Conservation (phyloP, 495 filamentous ascomycete species). For the Podospora conica region DNA sequence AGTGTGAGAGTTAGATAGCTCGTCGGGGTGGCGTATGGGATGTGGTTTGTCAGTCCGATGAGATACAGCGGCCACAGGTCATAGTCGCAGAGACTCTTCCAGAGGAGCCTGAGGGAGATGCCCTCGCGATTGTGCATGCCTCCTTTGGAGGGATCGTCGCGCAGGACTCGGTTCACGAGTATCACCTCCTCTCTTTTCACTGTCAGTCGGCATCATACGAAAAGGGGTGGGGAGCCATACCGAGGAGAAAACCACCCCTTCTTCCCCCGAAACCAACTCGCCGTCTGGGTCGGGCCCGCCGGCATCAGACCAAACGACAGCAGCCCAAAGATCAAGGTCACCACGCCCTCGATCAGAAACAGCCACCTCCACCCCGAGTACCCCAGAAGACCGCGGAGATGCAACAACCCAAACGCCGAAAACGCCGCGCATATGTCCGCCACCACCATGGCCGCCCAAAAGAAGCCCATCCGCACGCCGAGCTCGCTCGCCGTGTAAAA, state of each 20-base stretch:
- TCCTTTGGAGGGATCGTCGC: conserved; percentile 51
- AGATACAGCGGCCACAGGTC: conserved; percentile 69
- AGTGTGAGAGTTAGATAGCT: conserved; percentile 60
- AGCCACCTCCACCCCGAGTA: conserved; percentile 56
- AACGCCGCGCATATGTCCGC: conserved; percentile 46
- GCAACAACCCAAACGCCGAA: conserved; percentile 44
- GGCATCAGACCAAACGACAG: conserved; percentile 49
- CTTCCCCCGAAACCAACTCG: conserved; percentile 39
- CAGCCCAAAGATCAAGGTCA: conserved; percentile 45
- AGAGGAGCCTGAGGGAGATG: conserved; percentile 51
- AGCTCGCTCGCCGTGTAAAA: conserved; percentile 50
- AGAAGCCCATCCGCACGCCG: conserved; percentile 39
- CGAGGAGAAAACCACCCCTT: conserved; percentile 47
- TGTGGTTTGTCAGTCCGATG: conserved; percentile 53
- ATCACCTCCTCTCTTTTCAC: conserved; percentile 41
- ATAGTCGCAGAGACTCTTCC: conserved; percentile 56
- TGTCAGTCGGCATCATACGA: conserved; percentile 7
- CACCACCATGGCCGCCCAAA: conserved; percentile 48
- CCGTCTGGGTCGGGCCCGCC: conserved; percentile 46
- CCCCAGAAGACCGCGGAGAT: conserved; percentile 43
- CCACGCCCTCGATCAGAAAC: conserved; percentile 45
- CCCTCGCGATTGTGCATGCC: conserved; percentile 31
- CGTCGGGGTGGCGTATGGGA: conserved; percentile 49
- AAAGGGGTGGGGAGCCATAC: conserved; percentile 7
- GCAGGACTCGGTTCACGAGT: conserved; percentile 45